Evolutionary conservation across 1,139 yeast species (phyloP).

Genomic region (Debaryomyces coudertii): DNA sequence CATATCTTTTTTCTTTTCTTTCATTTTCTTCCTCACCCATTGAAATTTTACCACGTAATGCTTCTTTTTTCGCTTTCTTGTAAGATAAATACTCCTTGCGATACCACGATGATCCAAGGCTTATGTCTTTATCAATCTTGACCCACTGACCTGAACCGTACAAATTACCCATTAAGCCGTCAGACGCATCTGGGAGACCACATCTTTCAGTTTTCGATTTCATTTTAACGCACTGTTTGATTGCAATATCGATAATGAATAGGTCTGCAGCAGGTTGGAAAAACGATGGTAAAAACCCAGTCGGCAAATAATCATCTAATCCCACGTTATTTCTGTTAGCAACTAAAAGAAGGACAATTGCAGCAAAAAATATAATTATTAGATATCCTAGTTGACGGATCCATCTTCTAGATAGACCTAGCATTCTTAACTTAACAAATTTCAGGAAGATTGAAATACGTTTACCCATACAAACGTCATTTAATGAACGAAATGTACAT

Average conservation of each 20-base stretch:
- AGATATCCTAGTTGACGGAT: conserved; percentile 30
- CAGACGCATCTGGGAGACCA: conserved; percentile 32
- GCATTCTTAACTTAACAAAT: conserved; percentile 15
- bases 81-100: conserved; percentile 35
- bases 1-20: conserved; percentile 10
- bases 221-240: conserved; percentile 35
- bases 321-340: conserved; percentile 39
- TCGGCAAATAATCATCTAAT: conserved; percentile 34
- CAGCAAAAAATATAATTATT: conserved; percentile 21
- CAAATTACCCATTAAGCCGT: conserved; percentile 38
- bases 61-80: conserved; percentile 32
- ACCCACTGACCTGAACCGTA: conserved; percentile 38
- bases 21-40: conserved; percentile 5
- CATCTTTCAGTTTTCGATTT: conserved; percentile 30
- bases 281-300: conserved; percentile 37
- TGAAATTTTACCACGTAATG: conserved; percentile 15
- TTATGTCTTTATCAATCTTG: conserved; percentile 41
- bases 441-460: background rate
- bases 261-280: conserved; percentile 45
- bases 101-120: conserved; percentile 38
- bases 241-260: conserved; percentile 40
- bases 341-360: conserved; percentile 27
- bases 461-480: background rate
- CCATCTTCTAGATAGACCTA: conserved; percentile 28
- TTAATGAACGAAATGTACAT: background rate